A percentile compares a stretch with the other conserved stretches of the same genome.
Evolutionary conservation across 2,329 filamentous ascomycete species (phyloP).

Genomic region (Mycogone perniciosa): DNA sequence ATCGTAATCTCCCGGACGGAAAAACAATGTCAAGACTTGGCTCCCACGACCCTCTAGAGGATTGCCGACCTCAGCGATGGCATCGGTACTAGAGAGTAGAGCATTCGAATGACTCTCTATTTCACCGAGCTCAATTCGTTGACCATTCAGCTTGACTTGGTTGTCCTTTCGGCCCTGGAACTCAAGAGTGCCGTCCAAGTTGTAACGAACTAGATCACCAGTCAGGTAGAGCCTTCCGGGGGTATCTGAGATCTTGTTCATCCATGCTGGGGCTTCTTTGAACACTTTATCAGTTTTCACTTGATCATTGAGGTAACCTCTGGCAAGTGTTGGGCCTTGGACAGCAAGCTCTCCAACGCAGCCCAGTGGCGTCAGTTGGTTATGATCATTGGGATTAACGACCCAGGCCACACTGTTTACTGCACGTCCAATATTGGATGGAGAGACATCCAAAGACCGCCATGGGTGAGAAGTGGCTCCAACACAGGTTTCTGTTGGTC

Average conservation of each 20-base stretch:
- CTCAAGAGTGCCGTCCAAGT: constrained; percentile 32
- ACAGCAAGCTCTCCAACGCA: constrained; percentile 28
- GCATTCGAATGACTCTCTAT: constrained; percentile 14
- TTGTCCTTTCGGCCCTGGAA: constrained; percentile 48
- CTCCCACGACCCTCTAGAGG: neutral
- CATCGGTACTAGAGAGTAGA: neutral
- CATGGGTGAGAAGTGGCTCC: neutral
- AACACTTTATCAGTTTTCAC: constrained; percentile 37
- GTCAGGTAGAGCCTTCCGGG: constrained; percentile 33
- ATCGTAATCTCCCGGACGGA: too few relatives aligned
- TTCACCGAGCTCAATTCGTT: constrained; percentile 41
- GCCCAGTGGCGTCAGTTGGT: constrained; percentile 23
- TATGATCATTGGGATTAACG: constrained; percentile 20
- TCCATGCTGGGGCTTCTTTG: neutral
- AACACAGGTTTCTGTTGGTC: too few relatives aligned
- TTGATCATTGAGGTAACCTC: constrained; percentile 42
- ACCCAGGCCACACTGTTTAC: constrained; percentile 20
- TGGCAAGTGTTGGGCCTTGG: constrained; percentile 38
- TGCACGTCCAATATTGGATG: neutral
- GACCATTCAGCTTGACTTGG: constrained; percentile 53
- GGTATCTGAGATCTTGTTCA: neutral
- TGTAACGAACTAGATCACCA: constrained; percentile 39
- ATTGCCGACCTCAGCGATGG: neutral
- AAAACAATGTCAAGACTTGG: too few relatives aligned
- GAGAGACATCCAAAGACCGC: too few relatives aligned